These are phyloP conservation scores for Stephanocyclus meneghinianus DNA, from an alignment of 352 stramenopile species.

Conservation along the genomic window DNA sequence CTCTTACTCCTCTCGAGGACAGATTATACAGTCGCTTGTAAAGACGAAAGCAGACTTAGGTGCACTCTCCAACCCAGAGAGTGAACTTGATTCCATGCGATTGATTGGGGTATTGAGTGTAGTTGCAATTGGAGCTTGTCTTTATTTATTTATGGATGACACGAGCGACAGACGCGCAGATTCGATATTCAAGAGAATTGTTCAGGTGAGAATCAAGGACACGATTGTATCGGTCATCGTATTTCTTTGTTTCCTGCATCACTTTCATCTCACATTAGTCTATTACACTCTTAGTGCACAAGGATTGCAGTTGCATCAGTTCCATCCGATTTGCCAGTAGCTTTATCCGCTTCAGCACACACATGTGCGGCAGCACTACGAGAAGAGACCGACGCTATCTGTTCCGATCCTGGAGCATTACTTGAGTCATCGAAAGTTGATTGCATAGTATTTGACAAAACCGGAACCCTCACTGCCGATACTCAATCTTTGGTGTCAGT, in stretches of 20 bases:
- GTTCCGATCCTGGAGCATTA: slow-evolving; percentile 58
- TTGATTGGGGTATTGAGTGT: slow-evolving; percentile 50
- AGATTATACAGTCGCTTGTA: slow-evolving; percentile 58
- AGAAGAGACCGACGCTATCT: slow-evolving; percentile 58
- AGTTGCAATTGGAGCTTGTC: slow-evolving; percentile 54
- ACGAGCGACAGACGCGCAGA: slow-evolving; percentile 1
- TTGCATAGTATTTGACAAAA: slow-evolving; percentile 74
- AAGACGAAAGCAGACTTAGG: slow-evolving; percentile 47
- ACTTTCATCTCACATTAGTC: not conserved
- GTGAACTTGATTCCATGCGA: slow-evolving; percentile 52
- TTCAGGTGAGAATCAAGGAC: slow-evolving; percentile 32
- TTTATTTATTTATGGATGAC: slow-evolving; percentile 39
- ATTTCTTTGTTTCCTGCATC: not conserved
- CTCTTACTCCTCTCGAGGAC: slow-evolving; percentile 66
- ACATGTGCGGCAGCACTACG: slow-evolving; percentile 46
- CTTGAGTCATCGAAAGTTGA: slow-evolving; percentile 55
- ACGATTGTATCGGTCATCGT: not conserved
- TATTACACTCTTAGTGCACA: slow-evolving; percentile 42
- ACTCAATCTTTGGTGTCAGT: slow-evolving; percentile 55
- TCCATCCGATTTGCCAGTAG: slow-evolving; percentile 60
- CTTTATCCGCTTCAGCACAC: slow-evolving; percentile 39
- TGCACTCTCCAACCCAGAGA: slow-evolving; percentile 50
- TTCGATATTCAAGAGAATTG: slow-evolving; percentile 57
- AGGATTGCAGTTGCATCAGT: slow-evolving; percentile 61
- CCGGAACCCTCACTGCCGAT: slow-evolving; percentile 63